phyloP scores from a whole-genome alignment of 768 basidiomycete genomes.

The Lactarius hatsudake region DNA sequence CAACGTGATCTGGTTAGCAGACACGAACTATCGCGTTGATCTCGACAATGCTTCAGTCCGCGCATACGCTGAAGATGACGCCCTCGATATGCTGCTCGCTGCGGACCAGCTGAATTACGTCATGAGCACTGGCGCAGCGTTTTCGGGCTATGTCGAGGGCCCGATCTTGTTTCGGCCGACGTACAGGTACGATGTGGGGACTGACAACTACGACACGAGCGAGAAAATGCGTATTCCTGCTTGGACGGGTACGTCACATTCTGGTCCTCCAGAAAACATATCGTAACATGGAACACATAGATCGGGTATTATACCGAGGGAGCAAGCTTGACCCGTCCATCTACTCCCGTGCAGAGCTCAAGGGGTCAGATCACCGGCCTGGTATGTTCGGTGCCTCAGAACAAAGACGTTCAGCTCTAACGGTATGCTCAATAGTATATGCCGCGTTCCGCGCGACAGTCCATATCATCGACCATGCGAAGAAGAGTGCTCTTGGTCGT shows the following conservation, averaged over 20 bases:
- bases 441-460: conserved; percentile 78
- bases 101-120: conserved; percentile 84
- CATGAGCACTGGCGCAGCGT: conserved; percentile 72
- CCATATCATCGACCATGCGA: conserved; percentile 72
- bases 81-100: conserved; percentile 70
- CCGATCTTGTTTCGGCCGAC: conserved; percentile 91
- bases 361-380: conserved; percentile 94
- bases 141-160: conserved; percentile 83
- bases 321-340: conserved; percentile 62
- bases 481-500: conserved; percentile 66
- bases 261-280: conserved; percentile 22
- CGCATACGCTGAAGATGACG: conserved; percentile 56
- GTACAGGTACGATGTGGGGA: conserved; percentile 83
- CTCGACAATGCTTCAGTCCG: conserved; percentile 81
- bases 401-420: neutral
- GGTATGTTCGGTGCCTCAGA: conserved; percentile 43
- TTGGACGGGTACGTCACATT: conserved; percentile 75
- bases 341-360: conserved; percentile 83
- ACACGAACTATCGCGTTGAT: conserved; percentile 93
- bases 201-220: conserved; percentile 89
- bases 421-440: conserved; percentile 54
- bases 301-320: conserved; percentile 90
- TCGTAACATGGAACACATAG: conserved; percentile 44
- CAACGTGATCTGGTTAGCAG: conserved; percentile 90
- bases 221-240: conserved; percentile 97